phyloP scores from a whole-genome alignment of 192 early-diverging fungal genomes.

The Spizellomyces sp. region DNA sequence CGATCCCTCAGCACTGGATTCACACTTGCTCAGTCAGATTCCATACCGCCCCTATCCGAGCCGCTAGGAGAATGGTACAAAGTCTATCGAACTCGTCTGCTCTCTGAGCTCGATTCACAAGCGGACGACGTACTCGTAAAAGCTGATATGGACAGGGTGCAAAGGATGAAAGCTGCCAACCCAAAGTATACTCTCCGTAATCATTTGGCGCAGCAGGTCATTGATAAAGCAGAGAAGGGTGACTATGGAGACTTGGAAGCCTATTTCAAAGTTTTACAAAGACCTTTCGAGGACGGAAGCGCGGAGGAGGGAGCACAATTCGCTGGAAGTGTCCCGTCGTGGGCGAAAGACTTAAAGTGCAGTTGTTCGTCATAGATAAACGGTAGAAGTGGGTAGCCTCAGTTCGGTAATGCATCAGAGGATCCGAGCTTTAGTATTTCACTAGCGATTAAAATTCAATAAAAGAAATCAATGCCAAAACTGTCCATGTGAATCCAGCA shows the following conservation, averaged over 20 bases:
- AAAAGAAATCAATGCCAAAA: too few species aligned
- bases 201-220: slow-evolving; percentile 51
- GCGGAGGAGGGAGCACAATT: slow-evolving; percentile 24
- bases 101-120: slow-evolving; percentile 34
- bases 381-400: too few species aligned
- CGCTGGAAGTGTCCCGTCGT: slow-evolving; percentile 54
- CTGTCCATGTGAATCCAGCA: too few species aligned
- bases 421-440: too few species aligned
- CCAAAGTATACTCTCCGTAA: slow-evolving; percentile 76
- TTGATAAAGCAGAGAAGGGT: slow-evolving; percentile 45
- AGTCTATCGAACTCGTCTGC: slow-evolving; percentile 62
- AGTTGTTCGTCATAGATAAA: slow-evolving; percentile 70
- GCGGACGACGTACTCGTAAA: slow-evolving; percentile 1
- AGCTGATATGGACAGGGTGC: slow-evolving; percentile 39
- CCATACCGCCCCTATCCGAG: slow-evolving; percentile 52
- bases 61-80: slow-evolving; percentile 57
- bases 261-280: slow-evolving; percentile 34
- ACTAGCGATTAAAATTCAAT: too few species aligned
- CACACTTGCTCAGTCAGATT: slow-evolving; percentile 1
- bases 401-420: too few species aligned
- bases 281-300: slow-evolving; percentile 41
- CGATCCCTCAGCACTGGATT: slow-evolving; percentile 52
- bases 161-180: slow-evolving; percentile 70
- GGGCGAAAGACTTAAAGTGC: slow-evolving; percentile 69
- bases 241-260: slow-evolving; percentile 20